Evolutionary conservation across 2,329 filamentous ascomycete genomes (phyloP).

Genomic region (Sclerotinia spermophila): DNA sequence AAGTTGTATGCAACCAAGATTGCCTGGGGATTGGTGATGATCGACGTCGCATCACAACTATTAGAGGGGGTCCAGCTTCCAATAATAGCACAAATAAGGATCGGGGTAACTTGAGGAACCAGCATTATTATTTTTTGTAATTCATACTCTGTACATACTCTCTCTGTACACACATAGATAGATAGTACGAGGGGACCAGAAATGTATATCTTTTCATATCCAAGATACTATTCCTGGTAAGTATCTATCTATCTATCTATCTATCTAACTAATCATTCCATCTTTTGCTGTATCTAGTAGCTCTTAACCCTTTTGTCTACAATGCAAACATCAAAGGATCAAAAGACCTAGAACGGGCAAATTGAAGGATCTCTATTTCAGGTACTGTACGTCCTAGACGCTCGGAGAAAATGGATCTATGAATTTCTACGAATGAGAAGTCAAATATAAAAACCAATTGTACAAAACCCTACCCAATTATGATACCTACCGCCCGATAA

Average conservation of each 20-base stretch:
- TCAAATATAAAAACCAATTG: background rate
- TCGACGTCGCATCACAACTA: conserved; percentile 10
- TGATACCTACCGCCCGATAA: background rate
- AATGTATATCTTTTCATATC: background rate
- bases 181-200: background rate
- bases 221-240: background rate
- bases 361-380: conserved; percentile 8
- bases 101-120: background rate
- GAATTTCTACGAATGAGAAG: background rate
- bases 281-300: background rate
- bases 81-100: conserved; percentile 1
- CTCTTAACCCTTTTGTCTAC: background rate
- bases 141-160: too few relatives aligned
- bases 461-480: background rate
- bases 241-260: background rate
- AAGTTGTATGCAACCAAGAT: background rate
- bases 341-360: background rate
- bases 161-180: background rate
- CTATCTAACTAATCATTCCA: too few relatives aligned
- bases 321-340: background rate
- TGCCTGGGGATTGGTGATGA: background rate
- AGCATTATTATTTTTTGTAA: background rate
- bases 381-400: background rate
- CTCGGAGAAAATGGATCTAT: conserved; percentile 1
- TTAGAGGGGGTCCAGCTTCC: conserved; percentile 4